Evolutionary conservation across 108 stramenopile genomes (phyloP).

Genomic region (Fragilariopsis cylindrus): DNA sequence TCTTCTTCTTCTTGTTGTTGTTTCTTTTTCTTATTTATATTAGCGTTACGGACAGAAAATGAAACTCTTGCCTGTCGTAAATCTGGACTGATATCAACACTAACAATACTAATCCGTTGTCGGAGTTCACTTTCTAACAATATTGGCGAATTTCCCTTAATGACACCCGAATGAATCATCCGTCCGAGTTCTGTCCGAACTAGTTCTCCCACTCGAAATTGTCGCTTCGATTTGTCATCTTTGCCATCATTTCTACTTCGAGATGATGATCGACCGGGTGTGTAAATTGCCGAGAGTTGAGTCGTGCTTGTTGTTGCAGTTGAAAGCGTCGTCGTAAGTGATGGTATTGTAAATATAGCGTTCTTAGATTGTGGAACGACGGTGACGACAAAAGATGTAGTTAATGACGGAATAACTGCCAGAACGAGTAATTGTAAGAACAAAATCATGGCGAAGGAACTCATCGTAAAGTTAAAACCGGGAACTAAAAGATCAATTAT

Average conservation of each 20-base stretch:
- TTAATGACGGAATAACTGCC: too few relatives aligned
- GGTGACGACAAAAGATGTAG: too few relatives aligned
- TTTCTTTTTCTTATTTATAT: conserved; percentile 17
- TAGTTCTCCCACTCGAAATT: conserved; percentile 82
- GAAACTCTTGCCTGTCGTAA: conserved; percentile 83
- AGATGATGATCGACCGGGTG: conserved; percentile 6
- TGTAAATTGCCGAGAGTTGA: conserved; percentile 7
- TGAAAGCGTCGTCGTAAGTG: too few relatives aligned
- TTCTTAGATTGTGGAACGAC: too few relatives aligned
- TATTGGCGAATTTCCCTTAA: conserved; percentile 48
- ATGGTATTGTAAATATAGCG: too few relatives aligned
- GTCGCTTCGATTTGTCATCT: conserved; percentile 71
- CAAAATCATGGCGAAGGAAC: too few relatives aligned
- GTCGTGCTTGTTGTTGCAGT: not conserved
- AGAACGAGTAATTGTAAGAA: too few relatives aligned
- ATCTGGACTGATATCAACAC: conserved; percentile 85
- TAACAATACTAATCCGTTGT: conserved; percentile 72
- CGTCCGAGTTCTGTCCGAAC: conserved; percentile 71
- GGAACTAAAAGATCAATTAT: too few relatives aligned
- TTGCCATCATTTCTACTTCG: not conserved
- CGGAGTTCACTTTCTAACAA: conserved; percentile 71
- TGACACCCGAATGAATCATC: conserved; percentile 59
- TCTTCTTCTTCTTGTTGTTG: conserved; percentile 14
- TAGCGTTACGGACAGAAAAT: conserved; percentile 59
- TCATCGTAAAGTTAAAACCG: too few relatives aligned